phyloP scores from a whole-genome alignment of 139 green algal genomes.

The Trebouxia sp. region DNA sequence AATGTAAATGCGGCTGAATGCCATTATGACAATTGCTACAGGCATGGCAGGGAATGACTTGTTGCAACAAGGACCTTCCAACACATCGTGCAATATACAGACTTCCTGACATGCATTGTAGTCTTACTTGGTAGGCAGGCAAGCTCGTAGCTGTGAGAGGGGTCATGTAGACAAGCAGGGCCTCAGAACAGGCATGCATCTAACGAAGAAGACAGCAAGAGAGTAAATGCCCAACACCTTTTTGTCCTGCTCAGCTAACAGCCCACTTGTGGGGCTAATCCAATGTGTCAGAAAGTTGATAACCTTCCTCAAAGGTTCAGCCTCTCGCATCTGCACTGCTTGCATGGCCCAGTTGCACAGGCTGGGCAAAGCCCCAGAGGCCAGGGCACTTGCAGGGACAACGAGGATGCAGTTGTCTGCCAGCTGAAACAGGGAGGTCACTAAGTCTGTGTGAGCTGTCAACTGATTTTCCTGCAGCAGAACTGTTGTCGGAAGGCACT shows the following conservation, averaged over 20 bases:
- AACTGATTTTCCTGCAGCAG: neutral
- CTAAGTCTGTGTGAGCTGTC: conserved; percentile 1
- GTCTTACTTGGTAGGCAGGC: no score
- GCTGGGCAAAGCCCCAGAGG: neutral
- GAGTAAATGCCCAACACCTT: neutral
- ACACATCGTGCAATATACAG: no score
- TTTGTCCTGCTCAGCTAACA: neutral
- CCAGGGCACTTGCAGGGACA: neutral
- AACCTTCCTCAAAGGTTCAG: neutral
- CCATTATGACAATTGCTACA: no score
- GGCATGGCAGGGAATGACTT: no score
- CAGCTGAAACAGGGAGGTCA: conserved; percentile 16
- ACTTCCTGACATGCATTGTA: no score
- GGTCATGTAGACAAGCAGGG: no score
- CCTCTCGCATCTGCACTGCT: neutral
- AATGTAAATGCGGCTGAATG: no score
- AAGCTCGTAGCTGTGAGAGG: no score
- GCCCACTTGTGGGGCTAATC: neutral
- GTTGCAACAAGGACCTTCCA: no score
- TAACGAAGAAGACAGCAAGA: neutral
- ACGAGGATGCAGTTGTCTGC: conserved; percentile 13
- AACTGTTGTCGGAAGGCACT: no score
- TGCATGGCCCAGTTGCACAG: neutral
- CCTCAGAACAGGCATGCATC: neutral
- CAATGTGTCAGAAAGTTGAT: neutral